Base-by-base conservation (phyloP, 2,329 filamentous ascomycete species). In the Neopestalotiopsis rosae region DNA sequence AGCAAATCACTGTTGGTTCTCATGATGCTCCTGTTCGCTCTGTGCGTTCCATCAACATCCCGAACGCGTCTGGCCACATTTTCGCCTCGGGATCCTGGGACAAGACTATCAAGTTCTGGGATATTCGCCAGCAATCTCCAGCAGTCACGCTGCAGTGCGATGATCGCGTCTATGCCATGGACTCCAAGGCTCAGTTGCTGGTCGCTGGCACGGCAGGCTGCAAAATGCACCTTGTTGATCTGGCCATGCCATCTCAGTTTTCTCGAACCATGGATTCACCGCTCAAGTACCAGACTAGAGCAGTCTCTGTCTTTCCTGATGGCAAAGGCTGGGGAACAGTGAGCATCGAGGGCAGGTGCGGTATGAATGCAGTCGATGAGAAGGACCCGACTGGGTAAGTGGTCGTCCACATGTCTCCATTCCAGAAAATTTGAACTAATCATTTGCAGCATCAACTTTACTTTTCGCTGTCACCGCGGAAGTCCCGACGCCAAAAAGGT, bases 61-160 rank as follows among this genome's bases (percentile, higher is more conserved):
- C 75, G 42, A 70, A 58, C 6, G 68, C 73, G 56, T 32, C 67
- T 57, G 69, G 69, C 6, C 73, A 74, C 56, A 70, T 80, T 63
- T 61, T 80, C 65, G 78, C 74, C 40, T 75, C 79, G 7, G 79
- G 77, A 13, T 88, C 86, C 3, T 89, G 87, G 87, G 87, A 89
- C 78, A 84, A 83, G 75, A 88, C 85, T 2, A 80, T 89, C 72
- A 85, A 85, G 74, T 87, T 86, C 78, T 89, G 87, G 87, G 87
- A 89, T 75, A 69, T 88, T 57, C 84, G 87, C 65, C 82, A 84
- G 74, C 78, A 78, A 13, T 80, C 77, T 12, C 68, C 70, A 5
- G 80, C 86, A 67, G 83, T 80, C 28, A 78, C 79, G 17, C 70
- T 88, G 28, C 76, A 81, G 32, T 86, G 85, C 73, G 79, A 82